Evolutionary conservation across 164 flowering plant genomes (phyloP).

Genomic region (Vitis labrusca): DNA sequence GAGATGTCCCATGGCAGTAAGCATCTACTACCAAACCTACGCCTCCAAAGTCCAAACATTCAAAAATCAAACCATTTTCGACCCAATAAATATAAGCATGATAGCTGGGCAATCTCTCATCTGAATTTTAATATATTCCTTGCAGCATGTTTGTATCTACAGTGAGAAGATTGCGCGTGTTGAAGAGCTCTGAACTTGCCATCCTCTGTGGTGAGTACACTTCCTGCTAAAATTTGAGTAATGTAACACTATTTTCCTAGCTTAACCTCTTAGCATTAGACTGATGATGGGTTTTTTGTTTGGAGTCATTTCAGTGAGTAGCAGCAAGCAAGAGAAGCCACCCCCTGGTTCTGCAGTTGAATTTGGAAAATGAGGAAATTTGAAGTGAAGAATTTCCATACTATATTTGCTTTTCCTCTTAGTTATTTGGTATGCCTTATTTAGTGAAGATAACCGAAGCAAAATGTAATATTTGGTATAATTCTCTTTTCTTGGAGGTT

Average conservation of each 20-base stretch:
- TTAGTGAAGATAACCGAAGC: not conserved
- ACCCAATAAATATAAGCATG: too few species aligned
- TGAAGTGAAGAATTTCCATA: not conserved
- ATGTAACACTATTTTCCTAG: too few species aligned
- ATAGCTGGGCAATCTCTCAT: too few species aligned
- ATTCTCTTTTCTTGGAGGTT: not conserved
- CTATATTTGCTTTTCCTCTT: too few species aligned
- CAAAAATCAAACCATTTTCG: too few species aligned
- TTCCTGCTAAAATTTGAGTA: too few species aligned
- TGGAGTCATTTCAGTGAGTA: slow-evolving; percentile 20
- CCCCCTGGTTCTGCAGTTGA: slow-evolving; percentile 13
- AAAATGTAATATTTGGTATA: not conserved
- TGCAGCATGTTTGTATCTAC: slow-evolving; percentile 65
- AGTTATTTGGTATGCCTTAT: too few species aligned
- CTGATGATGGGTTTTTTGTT: slow-evolving; percentile 1
- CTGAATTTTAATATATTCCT: not conserved
- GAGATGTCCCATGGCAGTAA: slow-evolving; percentile 51
- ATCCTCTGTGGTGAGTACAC: slow-evolving; percentile 32
- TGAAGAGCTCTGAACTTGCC: slow-evolving; percentile 48
- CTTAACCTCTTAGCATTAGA: not conserved
- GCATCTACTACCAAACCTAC: slow-evolving; percentile 1
- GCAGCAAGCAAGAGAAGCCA: slow-evolving; percentile 19
- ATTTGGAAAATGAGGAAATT: slow-evolving; percentile 1
- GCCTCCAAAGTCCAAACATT: too few species aligned
- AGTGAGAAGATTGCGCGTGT: slow-evolving; percentile 56